Evolutionary conservation across 495 filamentous ascomycete species (phyloP), one percentile per base, ranked within the genome.

Genomic region (Aspergillus avenaceus): DNA sequence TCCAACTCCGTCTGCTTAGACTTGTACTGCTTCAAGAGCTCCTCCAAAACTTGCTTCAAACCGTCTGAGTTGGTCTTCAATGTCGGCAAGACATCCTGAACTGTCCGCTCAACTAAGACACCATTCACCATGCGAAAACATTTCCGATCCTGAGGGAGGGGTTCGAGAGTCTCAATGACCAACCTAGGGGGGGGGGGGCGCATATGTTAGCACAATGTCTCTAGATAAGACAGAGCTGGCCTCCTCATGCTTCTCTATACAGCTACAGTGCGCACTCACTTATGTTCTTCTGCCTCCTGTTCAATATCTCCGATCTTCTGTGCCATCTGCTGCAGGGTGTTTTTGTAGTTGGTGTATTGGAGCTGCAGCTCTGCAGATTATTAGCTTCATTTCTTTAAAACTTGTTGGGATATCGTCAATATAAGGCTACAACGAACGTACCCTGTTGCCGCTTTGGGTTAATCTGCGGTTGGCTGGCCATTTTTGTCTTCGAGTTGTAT

Each of bases 91-190:
- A 97, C 88, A 67, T 97, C 91, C 66, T 86, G 75, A 53, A 98
- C 88, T 40, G 93, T 96, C 58, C 92, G 80, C 74, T 98, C 95
- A 52, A 93, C 88, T 45, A 98, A 69, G 12, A 97, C 92, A 46
- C 93, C 95, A 66, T 97, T 97, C 65, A 98, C 91, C 86, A 98
- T 87, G 57, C 93, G 91, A 71, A 97, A 98, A 71, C 92, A 97
- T 76, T 96, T 97, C 52, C 93, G 90, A 48, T 95, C 88, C 50
- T 77, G 73, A 21, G 88, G 76, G 19, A 97, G 84, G 29, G 90
- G 91, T 41, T 83, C 82, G 58, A 98, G 74, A 23, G 92, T 97
- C 61, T 98, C 95, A 29, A 98, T 85, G 23, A 98, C 93, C 57
- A 98, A 88, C 69, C 93, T 97, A 62, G n/a, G n/a, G n/a, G n/a